A percentile compares a stretch with the other conserved stretches of the same genome.
phyloP scores from a whole-genome alignment of 345 rosid species.

The Balakata baccata region DNA sequence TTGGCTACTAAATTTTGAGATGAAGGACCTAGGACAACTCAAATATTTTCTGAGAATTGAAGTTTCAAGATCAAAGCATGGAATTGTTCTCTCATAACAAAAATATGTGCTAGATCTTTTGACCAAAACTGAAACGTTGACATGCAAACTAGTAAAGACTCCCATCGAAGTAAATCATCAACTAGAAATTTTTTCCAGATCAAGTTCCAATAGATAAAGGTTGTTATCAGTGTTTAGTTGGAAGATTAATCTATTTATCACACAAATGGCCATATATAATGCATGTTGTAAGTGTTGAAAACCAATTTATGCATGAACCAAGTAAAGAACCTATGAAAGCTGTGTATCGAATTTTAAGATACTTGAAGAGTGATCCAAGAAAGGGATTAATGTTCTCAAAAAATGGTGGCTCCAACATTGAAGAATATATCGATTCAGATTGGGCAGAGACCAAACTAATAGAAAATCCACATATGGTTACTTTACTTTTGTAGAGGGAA shows the following conservation, averaged over 20 bases:
- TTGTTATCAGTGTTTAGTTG: neutral
- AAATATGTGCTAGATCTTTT: conserved; percentile 6
- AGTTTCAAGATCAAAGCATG: neutral
- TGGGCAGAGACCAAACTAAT: neutral
- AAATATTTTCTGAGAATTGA: neutral
- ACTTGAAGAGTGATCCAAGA: neutral
- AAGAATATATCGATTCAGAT: neutral
- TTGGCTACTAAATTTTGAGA: neutral
- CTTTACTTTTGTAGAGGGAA: neutral
- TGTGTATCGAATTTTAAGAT: neutral
- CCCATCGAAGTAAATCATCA: neutral
- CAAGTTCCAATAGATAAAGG: neutral
- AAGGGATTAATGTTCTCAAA: neutral
- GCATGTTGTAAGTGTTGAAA: neutral
- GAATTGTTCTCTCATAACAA: neutral
- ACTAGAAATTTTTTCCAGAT: too few species aligned
- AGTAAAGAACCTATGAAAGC: neutral
- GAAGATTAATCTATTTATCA: neutral
- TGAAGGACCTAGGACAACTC: neutral
- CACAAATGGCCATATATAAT: neutral
- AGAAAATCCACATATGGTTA: neutral
- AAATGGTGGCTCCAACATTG: neutral
- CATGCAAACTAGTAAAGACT: neutral
- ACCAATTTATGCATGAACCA: neutral
- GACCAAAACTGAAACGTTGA: neutral